These are phyloP conservation scores for Beauveria sp. DNA, from an alignment of 2,329 filamentous ascomycete genomes.

Conservation along the genomic window DNA sequence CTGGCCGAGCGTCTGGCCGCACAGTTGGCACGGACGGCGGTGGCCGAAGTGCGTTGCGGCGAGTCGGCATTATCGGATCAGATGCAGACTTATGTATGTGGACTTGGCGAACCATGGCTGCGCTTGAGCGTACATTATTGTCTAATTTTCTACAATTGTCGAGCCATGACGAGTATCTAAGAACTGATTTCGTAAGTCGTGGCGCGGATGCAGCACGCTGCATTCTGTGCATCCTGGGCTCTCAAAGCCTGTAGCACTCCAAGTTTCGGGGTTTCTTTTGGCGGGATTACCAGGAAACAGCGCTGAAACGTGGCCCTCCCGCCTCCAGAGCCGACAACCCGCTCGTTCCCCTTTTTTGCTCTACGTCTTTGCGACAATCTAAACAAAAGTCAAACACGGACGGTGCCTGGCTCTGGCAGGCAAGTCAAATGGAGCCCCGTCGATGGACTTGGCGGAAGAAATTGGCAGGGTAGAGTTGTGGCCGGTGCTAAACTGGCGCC, in stretches of 20 bases:
- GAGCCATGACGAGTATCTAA: too few relatives aligned
- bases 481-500: not conserved
- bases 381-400: conserved; percentile 4
- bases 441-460: not conserved
- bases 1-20: not conserved
- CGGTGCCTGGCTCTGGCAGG: not conserved
- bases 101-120: too few relatives aligned
- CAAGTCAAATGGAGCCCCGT: not conserved
- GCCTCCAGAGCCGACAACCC: not conserved
- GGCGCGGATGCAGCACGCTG: too few relatives aligned
- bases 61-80: not conserved
- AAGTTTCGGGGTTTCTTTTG: not conserved
- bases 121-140: too few relatives aligned
- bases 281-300: not conserved
- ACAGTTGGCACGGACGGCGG: not conserved
- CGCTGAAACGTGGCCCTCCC: not conserved
- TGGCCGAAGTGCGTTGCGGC: not conserved
- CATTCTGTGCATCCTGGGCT: too few relatives aligned
- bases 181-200: too few relatives aligned
- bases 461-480: not conserved
- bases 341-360: not conserved
- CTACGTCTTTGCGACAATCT: not conserved
- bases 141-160: too few relatives aligned
- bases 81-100: not conserved
- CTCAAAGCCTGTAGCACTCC: not conserved